Percentiles rank a stretch among this genome's conserved stretches.
Evolutionary conservation across 257 asterid species (phyloP).

Genomic region (Ballota nigra): DNA sequence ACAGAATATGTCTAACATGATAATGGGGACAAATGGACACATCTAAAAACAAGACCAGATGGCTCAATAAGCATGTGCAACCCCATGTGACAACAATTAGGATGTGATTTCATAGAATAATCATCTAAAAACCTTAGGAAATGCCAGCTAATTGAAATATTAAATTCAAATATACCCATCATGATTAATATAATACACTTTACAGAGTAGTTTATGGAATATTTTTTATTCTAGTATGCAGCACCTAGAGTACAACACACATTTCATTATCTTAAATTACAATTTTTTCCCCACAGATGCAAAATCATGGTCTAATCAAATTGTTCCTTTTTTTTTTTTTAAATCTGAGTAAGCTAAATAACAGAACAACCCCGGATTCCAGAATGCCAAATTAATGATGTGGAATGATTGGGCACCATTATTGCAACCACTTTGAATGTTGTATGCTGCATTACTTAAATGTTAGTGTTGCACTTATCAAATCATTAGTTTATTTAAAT

Average conservation of each 20-base stretch:
- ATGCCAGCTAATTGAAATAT: constrained; percentile 2
- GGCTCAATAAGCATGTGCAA: constrained; percentile 24
- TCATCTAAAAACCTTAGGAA: background rate
- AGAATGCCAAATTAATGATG: background rate
- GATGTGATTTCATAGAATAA: background rate
- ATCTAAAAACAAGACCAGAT: constrained; percentile 28
- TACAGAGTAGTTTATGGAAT: constrained; percentile 25
- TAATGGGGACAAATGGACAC: constrained; percentile 24
- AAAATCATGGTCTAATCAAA: background rate
- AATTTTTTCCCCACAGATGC: background rate
- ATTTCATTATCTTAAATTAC: background rate
- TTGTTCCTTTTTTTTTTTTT: background rate
- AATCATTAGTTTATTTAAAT: too few relatives aligned
- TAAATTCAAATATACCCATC: constrained; percentile 1
- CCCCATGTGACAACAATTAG: constrained; percentile 28
- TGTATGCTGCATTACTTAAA: too few relatives aligned
- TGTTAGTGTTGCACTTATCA: too few relatives aligned
- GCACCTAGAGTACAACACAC: constrained; percentile 22
- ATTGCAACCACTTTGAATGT: too few relatives aligned
- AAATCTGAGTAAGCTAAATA: background rate
- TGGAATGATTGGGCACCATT: constrained; percentile 4
- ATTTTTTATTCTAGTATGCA: constrained; percentile 9
- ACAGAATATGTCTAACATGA: too few relatives aligned
- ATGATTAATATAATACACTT: constrained; percentile 2
- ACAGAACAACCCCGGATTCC: constrained; percentile 1